phyloP scores from a whole-genome alignment of 495 filamentous ascomycete species.

The Lichina pygmaea region DNA sequence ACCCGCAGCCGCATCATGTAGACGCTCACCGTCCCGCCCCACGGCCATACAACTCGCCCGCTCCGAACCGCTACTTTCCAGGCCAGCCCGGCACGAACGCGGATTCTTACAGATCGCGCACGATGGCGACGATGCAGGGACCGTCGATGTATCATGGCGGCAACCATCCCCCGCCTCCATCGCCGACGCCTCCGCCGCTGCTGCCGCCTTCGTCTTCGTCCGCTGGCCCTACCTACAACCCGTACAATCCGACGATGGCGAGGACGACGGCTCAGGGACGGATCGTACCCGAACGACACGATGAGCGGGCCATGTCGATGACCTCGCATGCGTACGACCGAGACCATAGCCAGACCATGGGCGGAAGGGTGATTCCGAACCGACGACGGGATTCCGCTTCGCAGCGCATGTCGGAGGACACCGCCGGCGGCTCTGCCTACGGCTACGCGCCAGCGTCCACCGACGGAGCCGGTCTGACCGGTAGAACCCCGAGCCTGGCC shows the following conservation, averaged over 20 bases:
- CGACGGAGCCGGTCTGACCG: constrained; percentile 8
- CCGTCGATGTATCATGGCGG: constrained; percentile 34
- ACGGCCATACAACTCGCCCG: constrained; percentile 24
- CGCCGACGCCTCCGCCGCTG: constrained; percentile 40
- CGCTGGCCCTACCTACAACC: constrained; percentile 20
- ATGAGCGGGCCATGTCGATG: constrained; percentile 91
- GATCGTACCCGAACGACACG: constrained; percentile 67
- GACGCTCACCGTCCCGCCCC: constrained; percentile 27
- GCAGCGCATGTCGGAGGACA: constrained; percentile 5
- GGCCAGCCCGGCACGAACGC: constrained; percentile 46
- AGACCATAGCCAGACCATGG: constrained; percentile 69
- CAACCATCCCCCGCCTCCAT: constrained; percentile 31
- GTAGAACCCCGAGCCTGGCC: constrained; percentile 12
- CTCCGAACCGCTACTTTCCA: constrained; percentile 26
- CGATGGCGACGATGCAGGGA: constrained; percentile 50
- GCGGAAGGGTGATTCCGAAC: constrained; percentile 62
- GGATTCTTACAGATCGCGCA: constrained; percentile 69
- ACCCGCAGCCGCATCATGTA: constrained; percentile 29
- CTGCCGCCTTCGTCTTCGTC: too few species aligned
- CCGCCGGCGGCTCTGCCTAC: neutral
- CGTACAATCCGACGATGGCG: constrained; percentile 32
- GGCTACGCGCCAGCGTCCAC: constrained; percentile 1
- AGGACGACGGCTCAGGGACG: constrained; percentile 78
- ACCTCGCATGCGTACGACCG: constrained; percentile 55
- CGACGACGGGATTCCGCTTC: constrained; percentile 29